Evolutionary conservation across 306 rosid genomes (phyloP).

Genomic region (Vicia sativa): DNA sequence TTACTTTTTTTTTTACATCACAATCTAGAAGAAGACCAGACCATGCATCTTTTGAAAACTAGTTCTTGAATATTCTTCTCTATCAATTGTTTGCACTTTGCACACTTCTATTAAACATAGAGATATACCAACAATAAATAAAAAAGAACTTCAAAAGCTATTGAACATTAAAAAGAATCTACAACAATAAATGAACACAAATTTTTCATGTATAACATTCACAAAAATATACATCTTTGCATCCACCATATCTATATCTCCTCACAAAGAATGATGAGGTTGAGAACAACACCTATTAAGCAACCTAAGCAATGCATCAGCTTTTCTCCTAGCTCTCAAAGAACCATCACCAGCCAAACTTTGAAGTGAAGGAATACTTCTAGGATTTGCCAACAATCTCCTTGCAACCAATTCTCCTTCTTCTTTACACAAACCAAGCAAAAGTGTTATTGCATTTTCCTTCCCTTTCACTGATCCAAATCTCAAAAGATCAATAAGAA

Average conservation of each 20-base stretch:
- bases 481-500: slow-evolving; percentile 85
- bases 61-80: no score
- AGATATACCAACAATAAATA: not conserved
- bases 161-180: not conserved
- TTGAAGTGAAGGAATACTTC: slow-evolving; percentile 83
- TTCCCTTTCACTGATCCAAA: slow-evolving; percentile 90
- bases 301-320: slow-evolving; percentile 79
- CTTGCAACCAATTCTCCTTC: slow-evolving; percentile 78
- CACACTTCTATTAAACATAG: not conserved
- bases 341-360: slow-evolving; percentile 78
- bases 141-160: not conserved
- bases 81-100: not conserved
- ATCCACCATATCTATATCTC: not conserved
- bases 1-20: no score
- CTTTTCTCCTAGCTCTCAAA: slow-evolving; percentile 79
- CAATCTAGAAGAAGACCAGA: no score
- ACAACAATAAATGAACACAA: slow-evolving; percentile 4
- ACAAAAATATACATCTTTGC: slow-evolving; percentile 19
- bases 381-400: slow-evolving; percentile 69
- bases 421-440: slow-evolving; percentile 83
- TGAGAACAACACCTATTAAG: slow-evolving; percentile 80
- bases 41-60: no score
- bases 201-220: slow-evolving; percentile 10
- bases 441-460: slow-evolving; percentile 74
- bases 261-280: slow-evolving; percentile 55